Percentiles rank a stretch among this genome's conserved stretches.
Evolutionary conservation across 495 filamentous ascomycete genomes (phyloP).

Genomic region (Cercophora scortea): DNA sequence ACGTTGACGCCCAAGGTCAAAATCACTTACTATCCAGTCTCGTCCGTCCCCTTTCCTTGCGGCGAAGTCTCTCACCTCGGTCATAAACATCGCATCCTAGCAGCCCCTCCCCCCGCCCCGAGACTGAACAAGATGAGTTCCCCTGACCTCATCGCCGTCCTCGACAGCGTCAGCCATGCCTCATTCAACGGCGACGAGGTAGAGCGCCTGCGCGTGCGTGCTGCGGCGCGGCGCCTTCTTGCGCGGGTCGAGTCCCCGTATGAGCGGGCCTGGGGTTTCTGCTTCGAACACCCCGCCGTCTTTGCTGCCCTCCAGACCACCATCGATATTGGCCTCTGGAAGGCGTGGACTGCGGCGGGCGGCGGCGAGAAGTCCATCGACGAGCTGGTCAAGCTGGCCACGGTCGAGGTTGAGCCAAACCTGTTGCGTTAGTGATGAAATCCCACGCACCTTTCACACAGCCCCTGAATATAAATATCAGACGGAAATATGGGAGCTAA

Average conservation of each 20-base stretch:
- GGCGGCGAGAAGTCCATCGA: constrained; percentile 11
- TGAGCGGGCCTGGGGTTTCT: constrained; percentile 4
- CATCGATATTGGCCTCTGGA: constrained; percentile 21
- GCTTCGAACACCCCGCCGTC: constrained; percentile 1
- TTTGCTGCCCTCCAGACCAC: constrained; percentile 14
- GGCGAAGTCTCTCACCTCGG: too few relatives aligned
- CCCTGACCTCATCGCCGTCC: constrained; percentile 1
- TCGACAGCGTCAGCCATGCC: background rate
- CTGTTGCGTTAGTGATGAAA: constrained; percentile 7
- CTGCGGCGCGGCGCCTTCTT: background rate
- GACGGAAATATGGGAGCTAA: background rate
- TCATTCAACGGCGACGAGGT: constrained; percentile 3
- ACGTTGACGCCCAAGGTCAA: too few relatives aligned
- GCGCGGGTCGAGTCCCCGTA: constrained; percentile 1
- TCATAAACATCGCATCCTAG: too few relatives aligned
- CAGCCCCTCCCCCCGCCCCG: too few relatives aligned
- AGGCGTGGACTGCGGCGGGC: constrained; percentile 14
- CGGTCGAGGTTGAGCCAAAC: constrained; percentile 8
- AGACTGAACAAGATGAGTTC: background rate
- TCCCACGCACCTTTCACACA: background rate
- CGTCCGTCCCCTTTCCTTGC: too few relatives aligned
- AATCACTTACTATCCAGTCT: too few relatives aligned
- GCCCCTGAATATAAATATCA: background rate
- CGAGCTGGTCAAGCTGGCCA: constrained; percentile 14
- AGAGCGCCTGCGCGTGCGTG: background rate